Evolutionary conservation across 768 basidiomycete species (phyloP), one percentile per base, ranked within the genome.

Genomic region (Collybia sordida): DNA sequence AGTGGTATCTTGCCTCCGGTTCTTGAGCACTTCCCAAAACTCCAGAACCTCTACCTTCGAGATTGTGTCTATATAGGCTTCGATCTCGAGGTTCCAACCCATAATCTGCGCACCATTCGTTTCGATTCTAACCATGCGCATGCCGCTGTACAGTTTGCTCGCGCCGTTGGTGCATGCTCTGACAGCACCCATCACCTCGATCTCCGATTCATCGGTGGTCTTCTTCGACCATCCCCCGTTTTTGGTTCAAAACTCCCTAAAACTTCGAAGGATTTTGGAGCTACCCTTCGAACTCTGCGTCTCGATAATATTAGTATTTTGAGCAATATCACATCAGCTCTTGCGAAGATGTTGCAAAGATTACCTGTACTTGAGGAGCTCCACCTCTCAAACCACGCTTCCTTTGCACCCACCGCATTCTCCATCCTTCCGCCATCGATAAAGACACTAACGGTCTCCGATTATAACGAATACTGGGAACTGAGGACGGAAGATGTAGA

Each of bases 231-330:
- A 25, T 55, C 59, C 3, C 65, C 65, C 12, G 48, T 43, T 15
- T 64, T 65, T 44, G 48, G 41, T 5, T 48, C 35, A 18, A 55
- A 36, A 21, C 19, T 50, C 15, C 28, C 42, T 4, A 21, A 36
- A 25, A 23, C 49, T 6, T 28, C 47, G 17, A 31, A 53, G 14
- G 27, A 45, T 9, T 49, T 36, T 35, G 53, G 31, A 36, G 50
- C 50, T 3, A 56, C 28, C 47, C 48, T 67, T n/a, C 52, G 51
- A 23, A 60, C 49, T 7, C 56, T 67, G 23, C 59, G 63, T 14
- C 52, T 67, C 22, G 62, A 67, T 43, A 67, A 67, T 37, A 50
- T 65, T 47, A 64, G 62, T 36, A 57, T 67, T 19, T 57, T 64
- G 35, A 58, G 51, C 45, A 51, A 64, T 19, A 45, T 59, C 27